Conservation (phyloP, 179 eudicot genomes). For the Spinacia oleracea region DNA sequence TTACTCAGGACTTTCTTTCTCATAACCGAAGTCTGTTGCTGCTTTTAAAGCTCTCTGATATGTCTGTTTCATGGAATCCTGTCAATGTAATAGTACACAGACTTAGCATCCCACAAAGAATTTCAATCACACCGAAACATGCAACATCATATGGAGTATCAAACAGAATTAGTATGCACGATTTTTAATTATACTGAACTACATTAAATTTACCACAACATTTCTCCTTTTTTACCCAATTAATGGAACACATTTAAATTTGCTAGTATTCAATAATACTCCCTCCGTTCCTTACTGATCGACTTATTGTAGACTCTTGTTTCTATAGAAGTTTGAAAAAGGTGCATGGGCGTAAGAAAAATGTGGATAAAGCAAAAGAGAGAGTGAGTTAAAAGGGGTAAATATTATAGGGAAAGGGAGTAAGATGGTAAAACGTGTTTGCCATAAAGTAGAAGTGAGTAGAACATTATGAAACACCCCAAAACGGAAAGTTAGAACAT, state of each 20-base stretch:
- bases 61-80: conserved; percentile 98
- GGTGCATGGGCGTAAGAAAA: too few species aligned
- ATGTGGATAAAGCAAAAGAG: too few species aligned
- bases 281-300: too few species aligned
- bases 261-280: too few species aligned
- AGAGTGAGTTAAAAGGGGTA: too few species aligned
- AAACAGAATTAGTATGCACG: background rate
- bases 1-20: conserved; percentile 97
- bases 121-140: background rate
- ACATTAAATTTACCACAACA: background rate
- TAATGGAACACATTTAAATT: background rate
- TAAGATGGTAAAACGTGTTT: too few species aligned
- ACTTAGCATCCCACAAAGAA: conserved; percentile 13
- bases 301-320: too few species aligned
- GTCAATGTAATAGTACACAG: conserved; percentile 28
- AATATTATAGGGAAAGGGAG: too few species aligned
- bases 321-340: too few species aligned
- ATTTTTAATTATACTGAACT: background rate
- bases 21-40: conserved; percentile 86
- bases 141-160: background rate
- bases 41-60: conserved; percentile 81
- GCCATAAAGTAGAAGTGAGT: too few species aligned
- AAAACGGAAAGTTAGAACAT: too few species aligned
- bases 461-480: too few species aligned
- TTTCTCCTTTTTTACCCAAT: background rate